These are phyloP conservation scores for Cladosporium sp. DNA, from an alignment of 2,329 filamentous ascomycete genomes.

Conservation along the genomic window DNA sequence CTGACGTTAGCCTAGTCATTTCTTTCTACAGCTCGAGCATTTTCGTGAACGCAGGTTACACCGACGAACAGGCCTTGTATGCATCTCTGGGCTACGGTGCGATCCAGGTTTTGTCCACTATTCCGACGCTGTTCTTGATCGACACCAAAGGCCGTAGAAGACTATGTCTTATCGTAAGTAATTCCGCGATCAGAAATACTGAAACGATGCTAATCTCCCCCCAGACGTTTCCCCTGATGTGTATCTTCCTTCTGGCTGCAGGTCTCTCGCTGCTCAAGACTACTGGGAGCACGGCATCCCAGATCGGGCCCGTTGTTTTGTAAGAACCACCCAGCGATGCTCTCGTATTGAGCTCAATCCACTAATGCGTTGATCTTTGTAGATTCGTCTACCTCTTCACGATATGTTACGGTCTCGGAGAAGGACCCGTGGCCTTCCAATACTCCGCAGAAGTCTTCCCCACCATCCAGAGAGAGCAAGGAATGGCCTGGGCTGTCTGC, in stretches of 20 bases:
- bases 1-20: conserved; percentile 21
- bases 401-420: conserved; percentile 44
- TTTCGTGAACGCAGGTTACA: conserved; percentile 33
- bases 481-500: conserved; percentile 49
- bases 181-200: background rate
- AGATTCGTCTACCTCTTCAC: conserved; percentile 46
- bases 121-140: conserved; percentile 41
- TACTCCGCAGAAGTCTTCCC: conserved; percentile 42
- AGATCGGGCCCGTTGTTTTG: conserved; percentile 34
- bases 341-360: background rate
- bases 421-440: conserved; percentile 39
- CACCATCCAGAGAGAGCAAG: conserved; percentile 38
- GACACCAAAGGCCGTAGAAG: conserved; percentile 41
- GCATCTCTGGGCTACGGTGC: conserved; percentile 41
- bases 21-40: conserved; percentile 34
- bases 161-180: conserved; percentile 24
- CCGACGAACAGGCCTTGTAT: conserved; percentile 30
- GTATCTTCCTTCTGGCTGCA: conserved; percentile 45
- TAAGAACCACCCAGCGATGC: background rate
- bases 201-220: conserved; percentile 16
- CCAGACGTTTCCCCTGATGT: conserved; percentile 43
- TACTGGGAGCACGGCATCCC: conserved; percentile 23
- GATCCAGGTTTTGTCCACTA: conserved; percentile 41
- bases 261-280: conserved; percentile 36
- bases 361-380: background rate